Evolutionary conservation across 257 asterid genomes (phyloP).

Genomic region (Paraleonurus japonicus): DNA sequence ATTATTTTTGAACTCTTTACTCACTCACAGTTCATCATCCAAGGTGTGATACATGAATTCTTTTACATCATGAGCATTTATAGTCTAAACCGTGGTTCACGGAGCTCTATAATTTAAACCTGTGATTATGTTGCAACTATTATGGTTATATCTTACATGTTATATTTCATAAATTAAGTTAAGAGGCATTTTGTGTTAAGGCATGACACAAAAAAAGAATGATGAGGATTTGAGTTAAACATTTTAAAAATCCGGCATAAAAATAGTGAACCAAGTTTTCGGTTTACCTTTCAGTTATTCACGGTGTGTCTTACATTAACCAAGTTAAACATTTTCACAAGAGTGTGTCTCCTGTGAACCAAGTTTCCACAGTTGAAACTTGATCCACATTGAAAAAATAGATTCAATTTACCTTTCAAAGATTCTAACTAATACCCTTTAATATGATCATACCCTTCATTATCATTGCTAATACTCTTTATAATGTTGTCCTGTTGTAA

Average conservation of each 20-base stretch:
- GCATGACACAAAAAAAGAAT: neutral
- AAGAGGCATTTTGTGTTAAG: neutral
- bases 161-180: neutral
- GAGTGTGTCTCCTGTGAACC: too few species aligned
- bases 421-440: too few species aligned
- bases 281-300: too few species aligned
- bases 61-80: neutral
- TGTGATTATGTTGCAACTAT: neutral
- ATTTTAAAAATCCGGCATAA: neutral
- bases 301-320: too few species aligned
- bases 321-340: too few species aligned
- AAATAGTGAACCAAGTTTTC: too few species aligned
- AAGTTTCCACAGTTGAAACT: too few species aligned
- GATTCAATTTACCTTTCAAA: too few species aligned
- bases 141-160: neutral
- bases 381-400: too few species aligned
- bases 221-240: neutral
- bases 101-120: neutral
- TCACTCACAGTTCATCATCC: neutral
- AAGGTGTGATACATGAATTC: slow-evolving; percentile 1
- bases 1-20: neutral
- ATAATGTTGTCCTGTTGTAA: too few species aligned
- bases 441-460: too few species aligned
- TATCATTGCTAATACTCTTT: too few species aligned
- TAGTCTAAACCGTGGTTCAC: neutral